Base-by-base conservation (phyloP, 305 asterid species). In the Rubia peregrina region DNA sequence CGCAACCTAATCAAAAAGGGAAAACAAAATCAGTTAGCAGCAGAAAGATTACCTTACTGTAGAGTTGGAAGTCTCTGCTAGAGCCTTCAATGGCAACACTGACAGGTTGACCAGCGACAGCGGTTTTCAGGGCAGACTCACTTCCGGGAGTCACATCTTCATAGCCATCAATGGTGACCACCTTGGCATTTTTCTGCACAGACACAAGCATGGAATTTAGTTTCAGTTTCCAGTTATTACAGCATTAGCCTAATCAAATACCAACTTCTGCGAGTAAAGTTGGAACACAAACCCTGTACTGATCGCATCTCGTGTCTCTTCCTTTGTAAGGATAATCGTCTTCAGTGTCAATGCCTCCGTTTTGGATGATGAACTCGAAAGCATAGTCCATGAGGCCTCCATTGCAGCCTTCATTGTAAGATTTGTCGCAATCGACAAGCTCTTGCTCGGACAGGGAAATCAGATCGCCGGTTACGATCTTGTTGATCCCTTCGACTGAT, bases 371-470 rank as follows among this genome's bases (percentile, higher is more conserved):
- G 85, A 90, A 92, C 73, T 89, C 71, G 17, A 90, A 92, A 3
- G 96, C 97, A 67, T 90, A 85, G 81, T 90, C 97, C 98, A 92
- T 92, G 4, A 88, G 91, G 63, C 98, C 98, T 2, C 98, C 98
- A 65, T 90, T 62, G 80, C 98, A 92, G 14, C 98, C 98, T 73
- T 77, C 43, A 69, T 92, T 83, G 3, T 79, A 76, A 0, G 84
- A 68, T 2, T 70, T 87, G 74, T 92, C 98, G 64, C 98, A 92
- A 61, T 92, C 98, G 21, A 92, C 96, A 36, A 92, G 79, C 77
- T 92, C 98, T 79, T 92, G 98, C 85, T 92, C 98, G 0, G 98
- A 90, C 14, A 92, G 83, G 0, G 94, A 77, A 83, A 89, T 79
- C 81, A 88, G 55, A 0, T 67, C 46, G 41, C 96, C 96, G 0